Conservation (phyloP, 2,329 filamentous ascomycete genomes). For the Blumeria hordei region DNA sequence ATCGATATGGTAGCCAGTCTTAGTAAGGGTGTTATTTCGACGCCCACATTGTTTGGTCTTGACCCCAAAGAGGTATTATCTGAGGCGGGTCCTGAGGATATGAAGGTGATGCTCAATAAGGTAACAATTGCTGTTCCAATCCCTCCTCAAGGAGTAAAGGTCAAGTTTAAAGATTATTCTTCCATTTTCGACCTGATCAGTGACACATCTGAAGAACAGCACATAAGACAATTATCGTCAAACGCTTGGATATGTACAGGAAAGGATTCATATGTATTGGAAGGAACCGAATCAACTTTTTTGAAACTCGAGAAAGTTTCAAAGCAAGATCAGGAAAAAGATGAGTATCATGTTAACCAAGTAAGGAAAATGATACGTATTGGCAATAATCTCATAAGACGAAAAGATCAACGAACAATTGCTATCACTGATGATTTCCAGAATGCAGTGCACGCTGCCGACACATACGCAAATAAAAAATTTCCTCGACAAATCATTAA, state of each 20-base stretch:
- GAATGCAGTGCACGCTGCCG: slow-evolving; percentile 61
- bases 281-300: slow-evolving; percentile 36
- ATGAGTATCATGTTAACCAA: too few relatives aligned
- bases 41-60: slow-evolving; percentile 78
- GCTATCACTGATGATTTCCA: slow-evolving; percentile 39
- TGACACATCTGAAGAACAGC: slow-evolving; percentile 53
- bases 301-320: slow-evolving; percentile 22
- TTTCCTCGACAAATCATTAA: slow-evolving; percentile 46
- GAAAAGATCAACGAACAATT: slow-evolving; percentile 32
- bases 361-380: too few relatives aligned
- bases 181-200: slow-evolving; percentile 77
- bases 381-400: too few relatives aligned
- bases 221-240: slow-evolving; percentile 52
- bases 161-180: slow-evolving; percentile 64
- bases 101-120: slow-evolving; percentile 29
- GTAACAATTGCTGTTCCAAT: background rate
- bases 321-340: too few relatives aligned
- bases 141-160: background rate
- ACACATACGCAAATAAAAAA: slow-evolving; percentile 47
- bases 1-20: slow-evolving; percentile 89
- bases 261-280: slow-evolving; percentile 46
- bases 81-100: slow-evolving; percentile 34
- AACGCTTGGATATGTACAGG: slow-evolving; percentile 65
- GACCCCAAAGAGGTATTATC: slow-evolving; percentile 59
- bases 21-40: slow-evolving; percentile 64